Conservation (phyloP, 192 early-diverging fungal genomes). For the Entomortierella lignicola region DNA sequence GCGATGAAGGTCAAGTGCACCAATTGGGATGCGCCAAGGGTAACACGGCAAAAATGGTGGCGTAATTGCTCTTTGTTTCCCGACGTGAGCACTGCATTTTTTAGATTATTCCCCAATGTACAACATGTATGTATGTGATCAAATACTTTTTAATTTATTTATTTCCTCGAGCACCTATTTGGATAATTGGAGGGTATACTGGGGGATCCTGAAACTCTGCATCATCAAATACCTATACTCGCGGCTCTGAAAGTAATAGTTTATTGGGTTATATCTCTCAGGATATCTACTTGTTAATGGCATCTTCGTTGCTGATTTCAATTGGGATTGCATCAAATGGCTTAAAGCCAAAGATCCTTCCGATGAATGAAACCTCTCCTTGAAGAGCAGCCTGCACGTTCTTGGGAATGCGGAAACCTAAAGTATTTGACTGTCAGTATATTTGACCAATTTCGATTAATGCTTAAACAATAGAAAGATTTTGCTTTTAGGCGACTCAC, state of each 20-base stretch:
- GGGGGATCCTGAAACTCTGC: too few relatives aligned
- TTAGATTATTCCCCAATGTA: too few relatives aligned
- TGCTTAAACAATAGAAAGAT: slow-evolving; percentile 14
- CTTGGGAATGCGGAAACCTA: slow-evolving; percentile 72
- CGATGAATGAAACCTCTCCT: slow-evolving; percentile 77
- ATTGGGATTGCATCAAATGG: slow-evolving; percentile 61
- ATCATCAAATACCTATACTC: too few relatives aligned
- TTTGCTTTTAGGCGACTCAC: neutral
- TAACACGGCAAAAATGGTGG: slow-evolving; percentile 1
- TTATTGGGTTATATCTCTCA: too few relatives aligned
- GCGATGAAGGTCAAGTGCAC: neutral
- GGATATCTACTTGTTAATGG: slow-evolving; percentile 31
- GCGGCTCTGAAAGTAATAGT: too few relatives aligned
- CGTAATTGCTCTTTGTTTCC: too few relatives aligned
- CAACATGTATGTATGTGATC: too few relatives aligned
- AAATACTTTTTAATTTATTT: too few relatives aligned
- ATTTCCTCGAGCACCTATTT: too few relatives aligned
- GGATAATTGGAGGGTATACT: too few relatives aligned
- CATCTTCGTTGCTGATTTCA: slow-evolving; percentile 45
- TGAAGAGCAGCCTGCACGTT: slow-evolving; percentile 74
- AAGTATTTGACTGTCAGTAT: neutral
- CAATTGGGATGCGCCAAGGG: slow-evolving; percentile 16
- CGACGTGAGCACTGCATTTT: too few relatives aligned
- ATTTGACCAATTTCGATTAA: neutral
- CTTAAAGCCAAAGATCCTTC: slow-evolving; percentile 68